Percentiles rank a stretch among this genome's conserved stretches.
Conservation (phyloP, 169 alveolate genomes). For the Toxoplasma gondii region DNA sequence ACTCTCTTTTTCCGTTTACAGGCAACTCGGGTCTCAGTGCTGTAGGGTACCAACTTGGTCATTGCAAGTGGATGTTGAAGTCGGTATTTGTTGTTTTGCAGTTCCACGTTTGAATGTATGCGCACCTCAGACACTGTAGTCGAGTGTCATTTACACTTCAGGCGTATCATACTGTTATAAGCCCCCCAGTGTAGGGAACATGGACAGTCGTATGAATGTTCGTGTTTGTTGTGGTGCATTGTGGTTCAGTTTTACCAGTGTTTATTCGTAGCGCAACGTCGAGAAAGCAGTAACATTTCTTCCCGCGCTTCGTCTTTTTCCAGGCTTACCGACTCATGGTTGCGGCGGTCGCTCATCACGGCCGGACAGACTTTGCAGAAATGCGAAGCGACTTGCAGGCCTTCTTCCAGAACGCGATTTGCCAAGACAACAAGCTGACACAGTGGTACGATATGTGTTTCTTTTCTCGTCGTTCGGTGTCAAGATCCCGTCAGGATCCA, state of each 20-base stretch:
- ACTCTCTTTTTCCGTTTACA: not conserved
- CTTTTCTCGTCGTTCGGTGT: not conserved
- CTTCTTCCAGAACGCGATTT: slow-evolving; percentile 1
- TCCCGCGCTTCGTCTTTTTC: slow-evolving; percentile 15
- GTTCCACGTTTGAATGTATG: too few species aligned
- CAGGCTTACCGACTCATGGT: slow-evolving; percentile 55
- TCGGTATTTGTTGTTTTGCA: not conserved
- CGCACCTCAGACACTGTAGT: too few species aligned
- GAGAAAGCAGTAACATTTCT: too few species aligned
- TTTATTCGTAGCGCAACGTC: too few species aligned
- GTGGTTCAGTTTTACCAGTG: too few species aligned
- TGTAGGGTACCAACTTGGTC: not conserved
- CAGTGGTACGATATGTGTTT: not conserved
- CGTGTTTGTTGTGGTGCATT: too few species aligned
- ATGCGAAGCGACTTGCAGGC: slow-evolving; percentile 48
- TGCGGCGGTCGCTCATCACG: slow-evolving; percentile 57
- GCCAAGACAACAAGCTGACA: slow-evolving; percentile 21
- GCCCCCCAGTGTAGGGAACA: too few species aligned
- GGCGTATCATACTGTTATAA: too few species aligned
- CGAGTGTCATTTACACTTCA: too few species aligned
- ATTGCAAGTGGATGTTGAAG: not conserved
- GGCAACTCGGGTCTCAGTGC: not conserved
- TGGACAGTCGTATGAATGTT: too few species aligned
- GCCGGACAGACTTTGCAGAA: slow-evolving; percentile 44
- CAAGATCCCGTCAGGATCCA: too few species aligned